Evolutionary conservation across 345 rosid genomes (phyloP).

Genomic region (Dimocarpus longan): DNA sequence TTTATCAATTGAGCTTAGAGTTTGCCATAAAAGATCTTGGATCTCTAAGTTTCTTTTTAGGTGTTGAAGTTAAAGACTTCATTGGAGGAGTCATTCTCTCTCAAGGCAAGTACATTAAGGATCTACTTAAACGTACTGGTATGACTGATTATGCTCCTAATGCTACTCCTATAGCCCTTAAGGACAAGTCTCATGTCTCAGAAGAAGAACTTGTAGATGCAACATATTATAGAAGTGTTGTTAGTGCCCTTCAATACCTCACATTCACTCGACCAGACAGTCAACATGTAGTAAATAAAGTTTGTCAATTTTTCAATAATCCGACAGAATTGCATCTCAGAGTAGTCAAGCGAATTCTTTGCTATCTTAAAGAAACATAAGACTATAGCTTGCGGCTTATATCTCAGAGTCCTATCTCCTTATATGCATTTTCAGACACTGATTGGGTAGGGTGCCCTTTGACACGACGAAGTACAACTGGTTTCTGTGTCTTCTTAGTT

Average conservation of each 20-base stretch:
- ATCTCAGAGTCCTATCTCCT: not conserved
- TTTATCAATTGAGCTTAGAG: too few relatives aligned
- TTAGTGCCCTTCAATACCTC: not conserved
- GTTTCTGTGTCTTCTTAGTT: not conserved
- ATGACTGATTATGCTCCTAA: not conserved
- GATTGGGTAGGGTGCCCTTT: not conserved
- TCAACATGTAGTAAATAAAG: not conserved
- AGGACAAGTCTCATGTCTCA: not conserved
- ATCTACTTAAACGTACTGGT: not conserved
- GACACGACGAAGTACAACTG: not conserved
- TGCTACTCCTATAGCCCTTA: not conserved
- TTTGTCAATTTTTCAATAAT: not conserved
- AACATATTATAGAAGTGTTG: not conserved
- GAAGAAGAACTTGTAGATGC: not conserved
- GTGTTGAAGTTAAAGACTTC: not conserved
- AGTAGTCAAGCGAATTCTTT: not conserved
- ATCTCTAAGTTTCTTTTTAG: too few relatives aligned
- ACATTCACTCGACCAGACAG: not conserved
- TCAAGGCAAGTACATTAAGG: not conserved
- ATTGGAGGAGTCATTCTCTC: not conserved
- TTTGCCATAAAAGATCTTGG: too few relatives aligned
- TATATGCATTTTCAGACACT: not conserved
- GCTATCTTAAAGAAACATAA: not conserved
- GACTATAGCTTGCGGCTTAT: not conserved
- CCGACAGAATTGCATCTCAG: not conserved